These are phyloP conservation scores for Geotrichum phurueaensis DNA, from an alignment of 1,139 yeast species.

Conservation along the genomic window DNA sequence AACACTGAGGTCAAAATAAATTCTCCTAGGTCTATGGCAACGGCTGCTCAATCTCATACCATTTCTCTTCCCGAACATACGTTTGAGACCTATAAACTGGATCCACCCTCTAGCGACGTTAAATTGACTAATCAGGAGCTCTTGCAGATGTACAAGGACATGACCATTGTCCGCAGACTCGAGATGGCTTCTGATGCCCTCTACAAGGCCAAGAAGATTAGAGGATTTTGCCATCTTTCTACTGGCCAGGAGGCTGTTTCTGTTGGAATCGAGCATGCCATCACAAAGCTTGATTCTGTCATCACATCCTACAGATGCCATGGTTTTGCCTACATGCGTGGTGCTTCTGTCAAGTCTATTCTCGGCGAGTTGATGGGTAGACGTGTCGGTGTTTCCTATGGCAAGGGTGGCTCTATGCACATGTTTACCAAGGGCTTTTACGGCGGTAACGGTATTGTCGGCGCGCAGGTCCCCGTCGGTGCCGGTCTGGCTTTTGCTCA, in stretches of 20 bases:
- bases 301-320: conserved; percentile 98
- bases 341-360: conserved; percentile 83
- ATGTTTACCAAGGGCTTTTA: conserved; percentile 92
- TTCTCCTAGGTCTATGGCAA: conserved; percentile 36
- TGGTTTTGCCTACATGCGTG: conserved; percentile 95
- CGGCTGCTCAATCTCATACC: conserved; percentile 20
- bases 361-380: conserved; percentile 96
- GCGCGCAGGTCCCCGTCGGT: conserved; percentile 98
- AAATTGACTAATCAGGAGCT: conserved; percentile 74
- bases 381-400: conserved; percentile 89
- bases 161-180: conserved; percentile 89
- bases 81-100: conserved; percentile 78
- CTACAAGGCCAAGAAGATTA: conserved; percentile 94
- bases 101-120: conserved; percentile 59
- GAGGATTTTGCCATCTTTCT: conserved; percentile 97
- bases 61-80: conserved; percentile 67
- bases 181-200: conserved; percentile 98
- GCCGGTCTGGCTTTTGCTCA: conserved; percentile 97
- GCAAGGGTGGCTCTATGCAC: conserved; percentile 99
- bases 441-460: conserved; percentile 99
- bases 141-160: conserved; percentile 92
- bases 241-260: conserved; percentile 99
- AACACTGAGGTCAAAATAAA: conserved; percentile 66
- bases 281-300: conserved; percentile 73
- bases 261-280: conserved; percentile 95